Base-by-base conservation (phyloP, 164 flowering plant species). In the Houttuynia cordata region DNA sequence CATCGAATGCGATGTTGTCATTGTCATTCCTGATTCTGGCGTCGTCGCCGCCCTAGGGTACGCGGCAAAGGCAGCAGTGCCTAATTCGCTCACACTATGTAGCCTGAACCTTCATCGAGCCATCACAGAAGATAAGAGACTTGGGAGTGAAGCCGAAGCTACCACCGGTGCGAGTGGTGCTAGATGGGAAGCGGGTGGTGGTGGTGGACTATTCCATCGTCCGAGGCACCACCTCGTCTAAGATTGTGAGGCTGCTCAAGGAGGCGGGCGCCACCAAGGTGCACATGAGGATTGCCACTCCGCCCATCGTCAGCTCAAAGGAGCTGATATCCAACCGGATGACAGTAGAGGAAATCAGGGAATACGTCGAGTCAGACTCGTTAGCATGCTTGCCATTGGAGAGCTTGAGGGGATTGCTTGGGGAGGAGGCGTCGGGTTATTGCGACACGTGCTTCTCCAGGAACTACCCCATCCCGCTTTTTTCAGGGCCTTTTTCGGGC, bases 141-240 rank as follows among this genome's bases (percentile, higher is more conserved):
- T 88, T 88, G 55, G 96, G 90, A 8, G 96, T 91, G 59, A 88
- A 87, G 78, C 80, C 84, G 8, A 88, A 91, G 76, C 80, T 88
- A 1, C 80, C 98, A 0, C 96, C 98, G 0, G 89, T 87, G 10
- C 57, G 74, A 19, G 83, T 84, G 0, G 96, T 87, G 0, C 67
- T 89, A 67, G 83, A 84, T 51, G 96, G 98, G 39, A 89, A 89
- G 70, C 76, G 96, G 62, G 98, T 92, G 22, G 98, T 89, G 55
- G 96, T 92, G 20, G 93, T 92, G 65, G 98, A 92, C 73, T 96
- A 92, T 64, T 92, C 98, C 10, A 92, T 92, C 54, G 96, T 89
- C 34, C 83, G 96, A 58, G 96, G 95, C 18, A 92, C 96, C 1
- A 87, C 96, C 0, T 84, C 88, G 12, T 85, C 93, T 1, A 89